These are phyloP conservation scores for Neofusicoccum laricinum DNA, from an alignment of 2,329 filamentous ascomycete genomes.

Conservation along the genomic window DNA sequence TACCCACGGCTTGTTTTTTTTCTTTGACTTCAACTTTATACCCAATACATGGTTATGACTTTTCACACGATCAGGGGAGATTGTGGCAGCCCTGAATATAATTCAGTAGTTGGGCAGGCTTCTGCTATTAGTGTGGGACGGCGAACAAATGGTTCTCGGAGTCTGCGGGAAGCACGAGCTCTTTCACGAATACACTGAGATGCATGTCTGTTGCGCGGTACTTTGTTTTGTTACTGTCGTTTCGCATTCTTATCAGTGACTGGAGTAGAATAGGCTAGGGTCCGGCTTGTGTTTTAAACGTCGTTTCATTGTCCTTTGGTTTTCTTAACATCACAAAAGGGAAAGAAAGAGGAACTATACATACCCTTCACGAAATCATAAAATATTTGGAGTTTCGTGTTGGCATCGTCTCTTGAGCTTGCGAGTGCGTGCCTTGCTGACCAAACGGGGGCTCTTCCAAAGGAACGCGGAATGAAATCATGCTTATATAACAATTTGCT, in stretches of 20 bases:
- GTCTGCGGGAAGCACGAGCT: not conserved
- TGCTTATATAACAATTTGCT: no score
- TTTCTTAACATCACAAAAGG: not conserved
- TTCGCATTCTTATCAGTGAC: not conserved
- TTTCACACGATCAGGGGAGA: not conserved
- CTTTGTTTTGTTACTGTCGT: not conserved
- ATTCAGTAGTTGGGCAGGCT: no score
- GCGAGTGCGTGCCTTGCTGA: no score
- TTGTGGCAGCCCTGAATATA: not conserved
- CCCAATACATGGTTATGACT: slow-evolving; percentile 10
- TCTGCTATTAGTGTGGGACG: not conserved
- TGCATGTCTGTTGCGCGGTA: not conserved
- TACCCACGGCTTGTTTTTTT: not conserved
- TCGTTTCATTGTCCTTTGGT: not conserved
- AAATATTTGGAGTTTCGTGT: not conserved
- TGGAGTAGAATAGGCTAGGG: slow-evolving; percentile 7
- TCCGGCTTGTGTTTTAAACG: no score
- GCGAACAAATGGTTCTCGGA: not conserved
- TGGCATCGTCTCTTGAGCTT: not conserved
- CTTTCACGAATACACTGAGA: not conserved
- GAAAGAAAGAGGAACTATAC: not conserved
- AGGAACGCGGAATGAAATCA: no score
- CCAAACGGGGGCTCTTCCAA: no score
- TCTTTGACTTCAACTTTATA: slow-evolving; percentile 10
- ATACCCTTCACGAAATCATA: not conserved